Base-by-base conservation (phyloP, 257 asterid species). In the Eucommia ulmoides region DNA sequence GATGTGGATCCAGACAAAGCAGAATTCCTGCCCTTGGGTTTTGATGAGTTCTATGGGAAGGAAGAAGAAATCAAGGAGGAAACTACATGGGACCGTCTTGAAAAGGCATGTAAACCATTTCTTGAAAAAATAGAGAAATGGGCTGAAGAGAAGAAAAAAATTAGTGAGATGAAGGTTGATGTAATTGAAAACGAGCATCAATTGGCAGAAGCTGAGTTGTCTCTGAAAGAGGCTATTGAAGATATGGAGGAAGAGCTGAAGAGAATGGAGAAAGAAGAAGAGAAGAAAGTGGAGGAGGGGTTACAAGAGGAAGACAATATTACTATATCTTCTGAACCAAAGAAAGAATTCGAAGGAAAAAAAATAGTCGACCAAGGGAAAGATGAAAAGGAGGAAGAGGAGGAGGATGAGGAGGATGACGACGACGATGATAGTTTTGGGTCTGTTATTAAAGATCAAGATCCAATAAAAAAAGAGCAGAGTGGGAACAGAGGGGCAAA, bases 41-140 rank as follows among this genome's bases (percentile, higher is more conserved):
- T 82, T 38, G 96, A 89, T 11, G 96, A 89, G 72, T 85, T 85
- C 62, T 84, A 82, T 47, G 96, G 88, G n/a, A 69, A 63, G 19
- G 82, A 58, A 49, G 67, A 25, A 20, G 35, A 1, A 41, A 58
- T 2, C 3, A 24, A 59, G 52, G 41, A 70, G 62, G 84, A 68
- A 21, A 67, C 49, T 53, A 26, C 62, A 46, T 65, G 68, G 75
- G 48, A 20, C 20, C 70, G 75, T 24, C 47, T 85, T 11, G 83
- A 66, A 49, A 67, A 49, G 26, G 52, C 62, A 19, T 64, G 65
- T 50, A 67, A 70, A 33, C 69, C 75, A 0, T 8, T 63, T 41
- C 51, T 73, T 21, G 79, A 66, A 16, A 66, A 61, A 33, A 10
- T 78, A 52, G 79, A 75, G 41, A 82, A 80, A 69, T 76, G 86